phyloP scores from a whole-genome alignment of 768 basidiomycete species.

The Hygrophorus russula region DNA sequence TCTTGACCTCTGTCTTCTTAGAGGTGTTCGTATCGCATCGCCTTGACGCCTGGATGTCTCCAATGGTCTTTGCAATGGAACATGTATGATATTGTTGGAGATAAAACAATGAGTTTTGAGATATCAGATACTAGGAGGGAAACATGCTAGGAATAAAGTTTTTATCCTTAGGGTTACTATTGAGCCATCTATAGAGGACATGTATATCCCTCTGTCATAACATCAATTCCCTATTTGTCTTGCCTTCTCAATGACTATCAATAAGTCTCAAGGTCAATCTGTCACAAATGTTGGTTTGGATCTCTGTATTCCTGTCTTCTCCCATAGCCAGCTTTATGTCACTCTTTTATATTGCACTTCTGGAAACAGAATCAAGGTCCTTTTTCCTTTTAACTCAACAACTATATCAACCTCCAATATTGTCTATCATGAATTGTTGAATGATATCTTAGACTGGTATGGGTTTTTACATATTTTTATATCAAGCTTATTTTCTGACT shows the following conservation, averaged over 20 bases:
- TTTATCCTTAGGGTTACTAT: slow-evolving; percentile 28
- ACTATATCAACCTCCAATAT: no score
- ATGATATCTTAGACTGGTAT: no score
- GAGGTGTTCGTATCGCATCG: no score
- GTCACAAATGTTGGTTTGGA: slow-evolving; percentile 20
- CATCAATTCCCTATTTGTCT: slow-evolving; percentile 29
- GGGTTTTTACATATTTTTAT: no score
- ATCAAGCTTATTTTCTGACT: no score
- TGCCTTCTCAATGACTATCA: slow-evolving; percentile 27
- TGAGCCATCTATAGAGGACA: slow-evolving; percentile 8
- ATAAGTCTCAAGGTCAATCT: slow-evolving; percentile 28
- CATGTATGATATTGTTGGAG: slow-evolving; percentile 13
- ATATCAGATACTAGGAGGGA: slow-evolving; percentile 23
- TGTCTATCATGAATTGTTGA: no score
- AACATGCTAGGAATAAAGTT: slow-evolving; percentile 20
- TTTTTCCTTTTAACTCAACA: no score
- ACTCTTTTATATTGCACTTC: slow-evolving; percentile 3
- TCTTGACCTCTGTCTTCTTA: no score
- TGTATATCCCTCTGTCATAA: slow-evolving; percentile 20
- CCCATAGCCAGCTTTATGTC: slow-evolving; percentile 27
- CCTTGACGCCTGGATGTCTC: slow-evolving; percentile 13
- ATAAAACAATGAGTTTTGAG: slow-evolving; percentile 17
- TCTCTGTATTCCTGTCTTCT: slow-evolving; percentile 16
- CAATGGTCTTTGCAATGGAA: slow-evolving; percentile 20
- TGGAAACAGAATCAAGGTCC: background rate